These are phyloP conservation scores for Globisporangium spinosum DNA, from an alignment of 352 stramenopile genomes.

Conservation along the genomic window DNA sequence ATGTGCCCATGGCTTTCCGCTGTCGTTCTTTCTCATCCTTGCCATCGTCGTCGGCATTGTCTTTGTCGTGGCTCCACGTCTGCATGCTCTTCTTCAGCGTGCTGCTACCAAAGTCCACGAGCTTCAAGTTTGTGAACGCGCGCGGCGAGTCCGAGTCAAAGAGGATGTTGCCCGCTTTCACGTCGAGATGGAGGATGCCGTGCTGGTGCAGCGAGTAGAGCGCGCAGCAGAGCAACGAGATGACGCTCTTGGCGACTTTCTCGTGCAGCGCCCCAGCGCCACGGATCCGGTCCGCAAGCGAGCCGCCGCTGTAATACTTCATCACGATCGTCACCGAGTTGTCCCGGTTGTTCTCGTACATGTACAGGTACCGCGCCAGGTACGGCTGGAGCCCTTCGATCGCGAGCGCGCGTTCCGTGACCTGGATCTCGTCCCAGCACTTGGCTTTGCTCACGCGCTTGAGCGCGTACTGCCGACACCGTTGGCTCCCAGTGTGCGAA, in stretches of 20 bases:
- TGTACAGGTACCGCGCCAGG: slow-evolving; percentile 45
- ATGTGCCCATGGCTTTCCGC: slow-evolving; percentile 36
- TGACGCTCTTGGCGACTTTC: slow-evolving; percentile 30
- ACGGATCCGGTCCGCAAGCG: slow-evolving; percentile 44
- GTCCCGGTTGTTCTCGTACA: slow-evolving; percentile 53
- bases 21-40: slow-evolving; percentile 12
- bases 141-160: slow-evolving; percentile 39
- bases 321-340: slow-evolving; percentile 57
- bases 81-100: slow-evolving; percentile 8
- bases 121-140: slow-evolving; percentile 52
- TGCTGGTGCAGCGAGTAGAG: slow-evolving; percentile 50
- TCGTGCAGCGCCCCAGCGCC: slow-evolving; percentile 32
- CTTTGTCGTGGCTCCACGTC: not conserved
- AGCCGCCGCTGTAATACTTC: slow-evolving; percentile 55
- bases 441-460: slow-evolving; percentile 42
- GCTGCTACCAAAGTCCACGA: slow-evolving; percentile 66
- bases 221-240: slow-evolving; percentile 42
- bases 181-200: slow-evolving; percentile 53
- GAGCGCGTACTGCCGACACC: slow-evolving; percentile 32
- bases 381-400: slow-evolving; percentile 40
- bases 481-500: not conserved
- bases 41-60: not conserved
- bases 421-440: slow-evolving; percentile 33
- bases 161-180: slow-evolving; percentile 64
- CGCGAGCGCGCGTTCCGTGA: slow-evolving; percentile 38